Evolutionary conservation across 768 basidiomycete species (phyloP).

Genomic region (Albatrellus ellisii): DNA sequence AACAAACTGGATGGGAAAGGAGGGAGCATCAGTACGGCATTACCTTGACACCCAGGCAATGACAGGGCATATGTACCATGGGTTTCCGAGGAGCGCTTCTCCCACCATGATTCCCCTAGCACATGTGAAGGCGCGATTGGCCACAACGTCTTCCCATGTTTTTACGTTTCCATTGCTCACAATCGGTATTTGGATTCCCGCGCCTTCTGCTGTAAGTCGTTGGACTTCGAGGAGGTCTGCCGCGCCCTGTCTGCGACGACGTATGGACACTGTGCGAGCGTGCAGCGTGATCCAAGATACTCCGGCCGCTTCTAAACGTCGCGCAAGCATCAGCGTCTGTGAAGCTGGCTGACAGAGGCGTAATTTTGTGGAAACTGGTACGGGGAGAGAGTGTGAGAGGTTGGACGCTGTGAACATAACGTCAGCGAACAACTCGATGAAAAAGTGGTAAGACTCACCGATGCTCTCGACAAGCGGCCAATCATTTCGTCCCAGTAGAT

Average conservation of each 20-base stretch:
- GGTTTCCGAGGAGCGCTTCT: slow-evolving; percentile 63
- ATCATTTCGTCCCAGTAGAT: slow-evolving; percentile 59
- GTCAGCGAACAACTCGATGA: background rate
- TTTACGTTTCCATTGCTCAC: slow-evolving; percentile 76
- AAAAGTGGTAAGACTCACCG: slow-evolving; percentile 26
- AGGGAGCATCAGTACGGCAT: slow-evolving; percentile 46
- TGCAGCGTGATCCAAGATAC: slow-evolving; percentile 64
- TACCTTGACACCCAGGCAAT: background rate
- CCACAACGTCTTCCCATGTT: slow-evolving; percentile 37
- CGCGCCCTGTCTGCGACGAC: slow-evolving; percentile 55
- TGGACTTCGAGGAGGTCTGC: slow-evolving; percentile 54
- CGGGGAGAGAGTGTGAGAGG: slow-evolving; percentile 46
- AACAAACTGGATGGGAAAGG: slow-evolving; percentile 41
- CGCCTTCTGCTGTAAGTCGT: slow-evolving; percentile 40
- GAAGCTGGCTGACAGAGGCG: slow-evolving; percentile 27
- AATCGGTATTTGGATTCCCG: slow-evolving; percentile 38
- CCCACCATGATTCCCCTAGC: slow-evolving; percentile 77
- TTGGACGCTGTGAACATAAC: slow-evolving; percentile 36
- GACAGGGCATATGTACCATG: slow-evolving; percentile 34
- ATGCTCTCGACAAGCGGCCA: slow-evolving; percentile 57
- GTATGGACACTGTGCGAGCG: slow-evolving; percentile 58
- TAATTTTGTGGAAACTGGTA: slow-evolving; percentile 55
- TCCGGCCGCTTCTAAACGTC: slow-evolving; percentile 48
- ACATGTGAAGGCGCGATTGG: slow-evolving; percentile 39
- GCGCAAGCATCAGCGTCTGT: slow-evolving; percentile 43